Percentiles rank a stretch among this genome's conserved stretches.
Evolutionary conservation across 1,284 basidiomycete species (phyloP).

Genomic region (Sporisorium iseilematis-ciliati): DNA sequence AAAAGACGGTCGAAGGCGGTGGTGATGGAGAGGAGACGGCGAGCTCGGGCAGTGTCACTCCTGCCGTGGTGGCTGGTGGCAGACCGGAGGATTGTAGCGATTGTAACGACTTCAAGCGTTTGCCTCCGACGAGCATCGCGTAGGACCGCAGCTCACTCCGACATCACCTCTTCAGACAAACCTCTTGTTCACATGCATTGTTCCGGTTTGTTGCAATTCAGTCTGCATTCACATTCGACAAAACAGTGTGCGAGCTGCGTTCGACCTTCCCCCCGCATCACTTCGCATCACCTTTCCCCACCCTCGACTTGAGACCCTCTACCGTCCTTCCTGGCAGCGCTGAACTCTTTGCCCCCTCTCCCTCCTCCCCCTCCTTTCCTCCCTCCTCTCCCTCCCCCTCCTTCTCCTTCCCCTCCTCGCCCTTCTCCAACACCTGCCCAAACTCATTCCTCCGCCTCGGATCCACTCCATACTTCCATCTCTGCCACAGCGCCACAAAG

Average conservation of each 20-base stretch:
- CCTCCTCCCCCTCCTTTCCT: constrained; percentile 2
- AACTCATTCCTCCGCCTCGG: constrained; percentile 94
- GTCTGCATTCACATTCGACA: neutral
- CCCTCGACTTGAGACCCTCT: constrained; percentile 20
- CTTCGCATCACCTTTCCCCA: neutral
- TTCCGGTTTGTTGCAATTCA: neutral
- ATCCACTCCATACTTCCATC: constrained; percentile 96
- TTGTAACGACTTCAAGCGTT: constrained; percentile 35
- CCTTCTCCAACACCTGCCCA: constrained; percentile 75
- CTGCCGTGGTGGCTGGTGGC: neutral
- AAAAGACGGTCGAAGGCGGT: constrained; percentile 21
- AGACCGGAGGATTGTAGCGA: constrained; percentile 27
- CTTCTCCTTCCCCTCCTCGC: constrained; percentile 10
- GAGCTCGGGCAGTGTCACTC: constrained; percentile 27
- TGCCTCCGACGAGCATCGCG: constrained; percentile 46
- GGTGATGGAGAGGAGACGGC: constrained; percentile 3
- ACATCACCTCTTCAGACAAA: no score
- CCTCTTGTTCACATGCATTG: no score
- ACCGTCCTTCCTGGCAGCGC: constrained; percentile 35
- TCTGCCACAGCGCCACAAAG: constrained; percentile 72
- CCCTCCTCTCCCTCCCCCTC: constrained; percentile 9
- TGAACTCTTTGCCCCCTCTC: constrained; percentile 9
- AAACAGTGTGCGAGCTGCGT: neutral
- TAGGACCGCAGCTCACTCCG: neutral
- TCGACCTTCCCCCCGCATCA: neutral